Base-by-base conservation (phyloP, 306 rosid species). In the Ceratonia siliqua region DNA sequence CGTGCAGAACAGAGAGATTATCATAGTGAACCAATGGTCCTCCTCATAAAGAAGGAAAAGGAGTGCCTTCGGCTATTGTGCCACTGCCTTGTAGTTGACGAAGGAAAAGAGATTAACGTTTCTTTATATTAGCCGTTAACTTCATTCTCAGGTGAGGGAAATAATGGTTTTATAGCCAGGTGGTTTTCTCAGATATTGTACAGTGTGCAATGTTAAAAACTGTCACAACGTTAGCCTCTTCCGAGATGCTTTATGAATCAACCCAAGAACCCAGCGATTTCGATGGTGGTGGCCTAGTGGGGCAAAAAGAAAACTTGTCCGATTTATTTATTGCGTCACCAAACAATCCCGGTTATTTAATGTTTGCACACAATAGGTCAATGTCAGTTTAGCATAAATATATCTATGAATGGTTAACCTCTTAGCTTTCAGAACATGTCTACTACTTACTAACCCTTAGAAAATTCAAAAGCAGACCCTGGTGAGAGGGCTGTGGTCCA, bases 241-340 rank as follows among this genome's bases (percentile, higher is more conserved):
- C 25, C 9, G 18, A 58, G 69, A 67, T 32, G 36, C 50, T 24
- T 49, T 30, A 20, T 73, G 30, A 22, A 25, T 65, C 53, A 73
- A 36, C 55, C 13, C 28, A 12, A 12, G 12, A 24, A 39, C 6
- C 50, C 50, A 36, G 24, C 50, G 0, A 15, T 28, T 42, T 72
- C 70, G 67, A 78, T 36, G 30, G 35, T 61, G 69, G 22, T 45
- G 53, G 62, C n/a, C n/a, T n/a, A n/a, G n/a, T 62, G 48, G 49
- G 18, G 63, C 8, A 39, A 53, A 57, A 76, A 30, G 71, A 73
- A 74, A 74, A 43, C 17, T 18, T 56, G 11, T 70, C 75, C 45
- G 39, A 75, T 57, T 75, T 58, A 58, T 65, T 74, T 50, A 79
- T 64, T 70, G 62, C 79, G 57, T 17, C 84, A 70, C 82, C 87